A percentile compares a stretch with the other conserved stretches of the same genome.
These are phyloP conservation scores for Podaxis sp. DNA, from an alignment of 768 basidiomycete species.

Conservation along the genomic window DNA sequence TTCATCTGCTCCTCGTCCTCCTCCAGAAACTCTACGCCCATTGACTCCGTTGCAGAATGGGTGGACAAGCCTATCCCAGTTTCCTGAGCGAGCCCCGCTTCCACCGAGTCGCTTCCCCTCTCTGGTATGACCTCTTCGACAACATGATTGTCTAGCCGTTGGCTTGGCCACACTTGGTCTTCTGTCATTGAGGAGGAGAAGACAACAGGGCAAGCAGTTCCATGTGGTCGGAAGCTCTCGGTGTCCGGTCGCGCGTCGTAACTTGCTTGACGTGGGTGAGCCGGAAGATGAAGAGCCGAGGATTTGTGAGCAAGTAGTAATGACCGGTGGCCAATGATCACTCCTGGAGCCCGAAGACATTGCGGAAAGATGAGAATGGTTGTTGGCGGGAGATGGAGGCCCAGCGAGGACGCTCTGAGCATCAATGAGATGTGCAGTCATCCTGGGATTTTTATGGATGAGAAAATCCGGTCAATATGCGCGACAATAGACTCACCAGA, in stretches of 20 bases:
- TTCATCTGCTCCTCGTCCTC: background rate
- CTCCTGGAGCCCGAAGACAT: constrained; percentile 15
- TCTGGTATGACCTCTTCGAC: background rate
- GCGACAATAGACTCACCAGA: constrained; percentile 10
- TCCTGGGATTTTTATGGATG: constrained; percentile 38
- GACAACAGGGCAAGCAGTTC: background rate
- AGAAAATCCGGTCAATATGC: background rate
- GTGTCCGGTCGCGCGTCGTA: background rate
- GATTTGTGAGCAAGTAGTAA: background rate
- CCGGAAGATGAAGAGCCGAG: background rate
- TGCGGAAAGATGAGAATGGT: constrained; percentile 34
- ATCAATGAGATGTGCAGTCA: constrained; percentile 77
- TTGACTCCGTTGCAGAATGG: background rate
- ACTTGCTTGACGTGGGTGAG: background rate
- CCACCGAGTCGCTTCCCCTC: background rate
- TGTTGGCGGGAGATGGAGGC: constrained; percentile 43
- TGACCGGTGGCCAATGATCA: background rate
- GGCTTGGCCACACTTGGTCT: background rate
- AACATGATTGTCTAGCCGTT: background rate
- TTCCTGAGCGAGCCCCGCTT: background rate
- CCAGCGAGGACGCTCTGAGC: constrained; percentile 81
- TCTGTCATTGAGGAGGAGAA: background rate
- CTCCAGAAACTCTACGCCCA: background rate
- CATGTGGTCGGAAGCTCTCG: constrained; percentile 3
- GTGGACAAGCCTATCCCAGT: background rate